A percentile compares a stretch with the other conserved stretches of the same genome.
These are phyloP conservation scores for Dioscorea dumetorum DNA, from an alignment of 106 monocot genomes.

Conservation along the genomic window DNA sequence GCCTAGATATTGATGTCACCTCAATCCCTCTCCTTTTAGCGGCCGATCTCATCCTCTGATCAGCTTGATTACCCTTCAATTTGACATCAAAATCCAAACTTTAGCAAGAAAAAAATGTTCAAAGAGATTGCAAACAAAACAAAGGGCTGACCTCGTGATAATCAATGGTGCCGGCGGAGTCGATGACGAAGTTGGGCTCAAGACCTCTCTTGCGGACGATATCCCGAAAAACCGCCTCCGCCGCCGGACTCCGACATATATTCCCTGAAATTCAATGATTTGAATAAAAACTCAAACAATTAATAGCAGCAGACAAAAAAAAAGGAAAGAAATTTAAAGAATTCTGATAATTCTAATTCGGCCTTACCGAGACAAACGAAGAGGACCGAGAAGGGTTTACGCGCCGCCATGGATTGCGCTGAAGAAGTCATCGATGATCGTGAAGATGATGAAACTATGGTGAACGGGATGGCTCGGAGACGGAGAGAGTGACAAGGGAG, in stretches of 20 bases:
- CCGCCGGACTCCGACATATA: constrained; percentile 95
- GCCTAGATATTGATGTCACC: constrained; percentile 88
- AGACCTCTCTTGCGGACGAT: constrained; percentile 56
- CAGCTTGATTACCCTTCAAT: constrained; percentile 69
- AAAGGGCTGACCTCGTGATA: constrained; percentile 64
- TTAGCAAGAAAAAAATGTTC: background rate
- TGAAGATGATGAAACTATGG: too few species aligned
- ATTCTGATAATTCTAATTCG: background rate
- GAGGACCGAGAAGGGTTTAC: constrained; percentile 65
- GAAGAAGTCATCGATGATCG: background rate
- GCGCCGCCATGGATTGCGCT: background rate
- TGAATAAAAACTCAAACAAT: background rate
- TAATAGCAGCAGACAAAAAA: background rate
- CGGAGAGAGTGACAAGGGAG: too few species aligned
- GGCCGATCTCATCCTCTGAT: constrained; percentile 72
- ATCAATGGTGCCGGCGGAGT: constrained; percentile 93
- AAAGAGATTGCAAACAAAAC: background rate
- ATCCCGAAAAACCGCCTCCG: constrained; percentile 79
- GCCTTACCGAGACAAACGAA: constrained; percentile 67
- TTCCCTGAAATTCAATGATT: constrained; percentile 38
- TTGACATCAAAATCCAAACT: background rate
- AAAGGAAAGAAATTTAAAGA: background rate
- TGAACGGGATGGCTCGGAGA: too few species aligned
- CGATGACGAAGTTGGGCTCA: constrained; percentile 64
- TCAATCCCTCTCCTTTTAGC: constrained; percentile 75